Evolutionary conservation across 768 basidiomycete genomes (phyloP), one percentile per base, ranked within the genome.

Genomic region (Suillus occidentalis): DNA sequence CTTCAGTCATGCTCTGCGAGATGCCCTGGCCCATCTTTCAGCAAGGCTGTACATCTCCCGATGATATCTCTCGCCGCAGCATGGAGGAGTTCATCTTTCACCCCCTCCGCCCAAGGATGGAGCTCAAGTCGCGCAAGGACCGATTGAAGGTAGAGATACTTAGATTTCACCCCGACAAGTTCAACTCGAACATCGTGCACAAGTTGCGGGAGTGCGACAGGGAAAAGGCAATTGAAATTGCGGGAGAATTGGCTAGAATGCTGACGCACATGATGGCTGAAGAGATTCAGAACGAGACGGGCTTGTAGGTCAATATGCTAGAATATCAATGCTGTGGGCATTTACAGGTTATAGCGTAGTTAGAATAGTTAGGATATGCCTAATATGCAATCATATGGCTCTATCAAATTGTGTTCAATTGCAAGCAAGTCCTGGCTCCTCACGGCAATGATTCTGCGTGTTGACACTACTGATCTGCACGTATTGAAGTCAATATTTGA

Each of bases 141-240:
- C 68, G 72, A 22, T 64, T 83, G 65, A 80, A 76, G 64, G 66
- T 64, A n/a, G 85, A 87, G 67, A 71, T 86, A 37, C 70, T 85
- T 53, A 77, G 80, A 25, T 88, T 82, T 78, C 85, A 88, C 65
- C 84, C 85, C 6, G 86, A 88, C 66, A 86, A 84, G 67, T 82
- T 86, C 67, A 72, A 81, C 63, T 63, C 69, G 14, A 76, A 70
- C 9, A 69, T 82, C 14, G 61, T 82, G 34, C 67, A 69, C 9
- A 80, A 75, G 55, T 75, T 86, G 9, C 63, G 69, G 6, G 66
- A 67, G 5, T 63, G 69, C 4, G 77, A 85, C 16, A 73, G 73
- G 53, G 71, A 69, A 22, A 62, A 61, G 12, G 80, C 82, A 6
- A 65, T 62, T 49, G 77, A 77, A 59, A 79, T 79, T 0, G 79